Base-by-base conservation (phyloP, 768 basidiomycete genomes). In the Kwoniella mangroviensis region DNA sequence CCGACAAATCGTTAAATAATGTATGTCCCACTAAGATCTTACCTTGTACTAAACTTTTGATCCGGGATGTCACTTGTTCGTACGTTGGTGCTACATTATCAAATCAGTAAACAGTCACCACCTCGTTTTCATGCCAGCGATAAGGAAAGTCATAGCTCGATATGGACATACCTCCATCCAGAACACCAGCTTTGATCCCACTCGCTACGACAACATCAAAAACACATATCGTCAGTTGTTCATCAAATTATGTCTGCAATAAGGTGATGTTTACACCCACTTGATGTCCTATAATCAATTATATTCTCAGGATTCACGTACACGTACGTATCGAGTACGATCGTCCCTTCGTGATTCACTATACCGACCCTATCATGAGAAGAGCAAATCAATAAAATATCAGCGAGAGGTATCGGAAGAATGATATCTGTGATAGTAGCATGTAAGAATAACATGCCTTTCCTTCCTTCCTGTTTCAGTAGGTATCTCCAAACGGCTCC, bases 21-120 rank as follows among this genome's bases (percentile, higher is more conserved):
- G 96, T 94, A 78, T 98, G 96, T 0, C 95, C 96, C 10, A 98
- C 86, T 11, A 98, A 81, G 64, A 94, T 88, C 56, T 90, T 87
- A 70, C 89, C 92, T 68, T 90, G 87, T 15, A 96, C 77, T 11
- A 97, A 75, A 26, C 87, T 89, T 0, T 91, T 88, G 2, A 96
- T 92, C 53, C 85, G 84, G 70, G 88, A 85, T 77, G 93, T 92
- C 1, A 97, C 86, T 63, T 91, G 88, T 10, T 87, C 87, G 78
- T 96, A 97, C 0, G 90, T 85, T 73, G 88, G 90, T 1, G 93
- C 94, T 79, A n/a, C 11, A 24, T 1, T 49, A 6, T 34, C 1
- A 5, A 34, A 7, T 34, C 34, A 7, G 34, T 34, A 34, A 7
- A 34, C 34, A 34, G 34, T 34, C 34, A 34, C 34, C 34, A 34